These are phyloP conservation scores for Solanum dulcamara DNA, from an alignment of 257 asterid genomes.

Conservation along the genomic window DNA sequence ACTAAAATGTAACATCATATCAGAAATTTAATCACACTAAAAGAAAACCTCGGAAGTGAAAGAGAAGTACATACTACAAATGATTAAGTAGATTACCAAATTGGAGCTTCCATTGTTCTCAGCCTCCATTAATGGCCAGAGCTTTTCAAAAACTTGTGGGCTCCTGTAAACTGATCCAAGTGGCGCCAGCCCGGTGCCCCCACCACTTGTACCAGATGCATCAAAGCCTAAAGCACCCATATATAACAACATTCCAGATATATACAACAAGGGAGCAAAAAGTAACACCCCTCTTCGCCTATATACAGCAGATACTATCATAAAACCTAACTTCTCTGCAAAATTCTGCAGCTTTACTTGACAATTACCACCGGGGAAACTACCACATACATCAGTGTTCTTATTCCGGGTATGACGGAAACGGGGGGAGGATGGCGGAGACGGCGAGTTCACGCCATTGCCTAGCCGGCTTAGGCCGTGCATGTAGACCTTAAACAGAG, in stretches of 20 bases:
- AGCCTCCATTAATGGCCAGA: slow-evolving; percentile 90
- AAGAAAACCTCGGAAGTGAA: background rate
- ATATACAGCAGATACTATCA: slow-evolving; percentile 58
- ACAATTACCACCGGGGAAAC: slow-evolving; percentile 23
- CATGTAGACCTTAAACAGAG: slow-evolving; percentile 26
- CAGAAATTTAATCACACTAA: background rate
- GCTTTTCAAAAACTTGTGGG: slow-evolving; percentile 83
- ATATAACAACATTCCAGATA: slow-evolving; percentile 85
- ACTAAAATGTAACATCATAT: background rate
- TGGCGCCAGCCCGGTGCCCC: slow-evolving; percentile 29
- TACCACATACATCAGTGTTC: slow-evolving; percentile 15
- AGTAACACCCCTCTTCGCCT: slow-evolving; percentile 75
- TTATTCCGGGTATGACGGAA: slow-evolving; percentile 50
- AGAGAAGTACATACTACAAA: background rate
- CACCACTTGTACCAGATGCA: slow-evolving; percentile 18
- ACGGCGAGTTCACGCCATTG: slow-evolving; percentile 35
- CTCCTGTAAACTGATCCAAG: slow-evolving; percentile 85
- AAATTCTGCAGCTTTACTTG: slow-evolving; percentile 48
- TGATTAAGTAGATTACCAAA: slow-evolving; percentile 34
- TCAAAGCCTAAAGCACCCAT: slow-evolving; percentile 77
- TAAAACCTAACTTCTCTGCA: slow-evolving; percentile 59
- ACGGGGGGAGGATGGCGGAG: slow-evolving; percentile 81
- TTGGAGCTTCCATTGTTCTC: slow-evolving; percentile 65
- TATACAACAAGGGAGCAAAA: slow-evolving; percentile 85
- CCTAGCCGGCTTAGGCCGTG: slow-evolving; percentile 96